Percentiles rank a stretch among this genome's conserved stretches.
These are phyloP conservation scores for Funneliformis mosseae DNA, from an alignment of 192 early-diverging fungal species.

Conservation along the genomic window DNA sequence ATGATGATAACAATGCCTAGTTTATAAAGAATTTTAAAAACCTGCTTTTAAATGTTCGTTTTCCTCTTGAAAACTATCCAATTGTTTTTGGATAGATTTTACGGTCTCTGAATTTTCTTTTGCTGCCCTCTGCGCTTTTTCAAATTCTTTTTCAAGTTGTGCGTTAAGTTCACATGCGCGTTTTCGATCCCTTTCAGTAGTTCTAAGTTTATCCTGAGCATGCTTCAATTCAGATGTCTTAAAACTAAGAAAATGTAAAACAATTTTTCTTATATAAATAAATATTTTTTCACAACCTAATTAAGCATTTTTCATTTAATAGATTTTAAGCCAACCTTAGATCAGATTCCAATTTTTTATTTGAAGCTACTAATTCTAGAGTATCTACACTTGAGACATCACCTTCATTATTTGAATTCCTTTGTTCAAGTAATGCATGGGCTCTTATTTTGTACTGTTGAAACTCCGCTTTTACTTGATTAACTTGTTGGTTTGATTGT, in stretches of 20 bases:
- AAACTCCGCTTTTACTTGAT: slow-evolving; percentile 52
- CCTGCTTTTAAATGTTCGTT: slow-evolving; percentile 32
- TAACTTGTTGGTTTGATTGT: slow-evolving; percentile 48
- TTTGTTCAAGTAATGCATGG: slow-evolving; percentile 51
- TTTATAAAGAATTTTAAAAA: background rate
- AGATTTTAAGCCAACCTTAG: slow-evolving; percentile 23
- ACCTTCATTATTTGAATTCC: slow-evolving; percentile 11
- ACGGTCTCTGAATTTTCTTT: slow-evolving; percentile 28
- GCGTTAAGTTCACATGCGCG: slow-evolving; percentile 39
- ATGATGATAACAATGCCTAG: background rate
- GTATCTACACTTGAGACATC: slow-evolving; percentile 23
- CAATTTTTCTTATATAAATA: slow-evolving; percentile 6
- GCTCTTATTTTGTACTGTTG: slow-evolving; percentile 62
- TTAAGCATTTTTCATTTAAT: background rate
- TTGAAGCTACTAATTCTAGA: slow-evolving; percentile 36
- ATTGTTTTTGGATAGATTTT: slow-evolving; percentile 23
- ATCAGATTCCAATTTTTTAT: slow-evolving; percentile 40
- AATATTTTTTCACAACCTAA: background rate
- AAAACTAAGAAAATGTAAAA: slow-evolving; percentile 28
- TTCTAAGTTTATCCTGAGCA: slow-evolving; percentile 20
- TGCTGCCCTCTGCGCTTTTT: background rate
- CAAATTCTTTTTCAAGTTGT: slow-evolving; percentile 37
- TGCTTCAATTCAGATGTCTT: slow-evolving; percentile 30
- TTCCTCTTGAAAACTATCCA: slow-evolving; percentile 28
- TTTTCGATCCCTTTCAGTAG: slow-evolving; percentile 41